Evolutionary conservation across 2,329 filamentous ascomycete species (phyloP), one percentile per base, ranked within the genome.

Genomic region (Lachnellula subtilissima): DNA sequence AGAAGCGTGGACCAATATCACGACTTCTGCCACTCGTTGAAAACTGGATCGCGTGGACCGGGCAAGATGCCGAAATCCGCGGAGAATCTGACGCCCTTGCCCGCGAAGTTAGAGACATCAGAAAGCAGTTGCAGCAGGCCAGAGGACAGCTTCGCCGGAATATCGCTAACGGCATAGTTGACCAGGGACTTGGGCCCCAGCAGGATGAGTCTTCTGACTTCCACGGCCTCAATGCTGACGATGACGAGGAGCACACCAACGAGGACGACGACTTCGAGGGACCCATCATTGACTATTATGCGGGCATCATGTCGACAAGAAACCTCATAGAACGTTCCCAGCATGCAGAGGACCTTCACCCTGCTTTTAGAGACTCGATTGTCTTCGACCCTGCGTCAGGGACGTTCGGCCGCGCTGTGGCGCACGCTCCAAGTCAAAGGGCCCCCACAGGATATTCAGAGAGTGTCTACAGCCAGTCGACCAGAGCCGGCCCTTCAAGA

Each of bases 241-340:
- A 53, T 7, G 48, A 52, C 9, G 48, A 60, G 6, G 58, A 59
- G 17, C 25, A 54, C 14, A 50, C 47, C 8, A 36, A 50, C 8
- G 17, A 57, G 2, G 40, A 55, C 8, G 28, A 54, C 32, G 55
- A 64, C 23, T 52, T 61, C 11, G 63, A 64, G 49, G 53, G 52
- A 17, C 57, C 56, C 6, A 60, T 64, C 48, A 57, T 65, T 5
- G 60, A 64, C 23, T 58, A 52, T 36, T 62, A 65, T 39, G 55
- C 55, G 7, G 52, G 56, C 19, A 50, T 58, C 28, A 55, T 53
- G 40, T 57, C 56, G 32, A 50, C 22, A n/a, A 28, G 52, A n/a
- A 47, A 48, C 39, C 42, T 45, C 15, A 4, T 14, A 37, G 22
- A 37, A 7, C 8, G 15, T 12, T 28, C 32, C 19, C 23, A 25